These are phyloP conservation scores for Saturnispora mendoncae DNA, from an alignment of 805 yeast genomes.

Conservation along the genomic window DNA sequence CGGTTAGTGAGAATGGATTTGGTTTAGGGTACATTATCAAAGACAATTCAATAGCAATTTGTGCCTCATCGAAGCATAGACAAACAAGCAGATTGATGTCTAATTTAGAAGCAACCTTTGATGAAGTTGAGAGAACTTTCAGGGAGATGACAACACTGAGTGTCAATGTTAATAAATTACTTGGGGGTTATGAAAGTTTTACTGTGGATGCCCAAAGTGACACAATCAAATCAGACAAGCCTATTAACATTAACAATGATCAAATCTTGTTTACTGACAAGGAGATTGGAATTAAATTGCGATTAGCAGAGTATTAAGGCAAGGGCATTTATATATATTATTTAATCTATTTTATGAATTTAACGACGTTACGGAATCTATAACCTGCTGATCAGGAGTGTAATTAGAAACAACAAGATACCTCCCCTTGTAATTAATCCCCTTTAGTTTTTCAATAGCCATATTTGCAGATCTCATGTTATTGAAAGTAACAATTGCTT, in stretches of 20 bases:
- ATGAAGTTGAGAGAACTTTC: conserved; percentile 47
- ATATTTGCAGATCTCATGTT: conserved; percentile 38
- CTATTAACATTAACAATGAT: conserved; percentile 4
- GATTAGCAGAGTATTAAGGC: conserved; percentile 50
- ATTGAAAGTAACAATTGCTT: conserved; percentile 47
- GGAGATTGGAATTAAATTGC: conserved; percentile 56
- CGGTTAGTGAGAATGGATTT: conserved; percentile 81
- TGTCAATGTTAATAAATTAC: conserved; percentile 27
- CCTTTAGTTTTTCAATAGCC: conserved; percentile 49
- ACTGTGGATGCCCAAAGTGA: conserved; percentile 52
- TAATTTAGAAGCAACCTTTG: conserved; percentile 54
- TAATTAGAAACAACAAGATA: conserved; percentile 46
- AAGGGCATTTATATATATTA: neutral
- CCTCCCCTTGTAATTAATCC: conserved; percentile 50
- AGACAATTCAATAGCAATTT: conserved; percentile 65
- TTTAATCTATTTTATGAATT: conserved; percentile 1
- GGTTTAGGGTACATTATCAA: conserved; percentile 91
- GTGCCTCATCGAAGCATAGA: conserved; percentile 80
- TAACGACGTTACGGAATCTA: conserved; percentile 8
- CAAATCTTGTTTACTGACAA: conserved; percentile 24
- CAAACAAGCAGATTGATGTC: conserved; percentile 73
- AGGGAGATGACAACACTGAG: conserved; percentile 26
- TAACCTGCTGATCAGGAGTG: conserved; percentile 32
- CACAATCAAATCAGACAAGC: conserved; percentile 34
- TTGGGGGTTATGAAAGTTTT: conserved; percentile 86